Conservation (phyloP, 192 early-diverging fungal species). For the Entophlyctis luteolus region DNA sequence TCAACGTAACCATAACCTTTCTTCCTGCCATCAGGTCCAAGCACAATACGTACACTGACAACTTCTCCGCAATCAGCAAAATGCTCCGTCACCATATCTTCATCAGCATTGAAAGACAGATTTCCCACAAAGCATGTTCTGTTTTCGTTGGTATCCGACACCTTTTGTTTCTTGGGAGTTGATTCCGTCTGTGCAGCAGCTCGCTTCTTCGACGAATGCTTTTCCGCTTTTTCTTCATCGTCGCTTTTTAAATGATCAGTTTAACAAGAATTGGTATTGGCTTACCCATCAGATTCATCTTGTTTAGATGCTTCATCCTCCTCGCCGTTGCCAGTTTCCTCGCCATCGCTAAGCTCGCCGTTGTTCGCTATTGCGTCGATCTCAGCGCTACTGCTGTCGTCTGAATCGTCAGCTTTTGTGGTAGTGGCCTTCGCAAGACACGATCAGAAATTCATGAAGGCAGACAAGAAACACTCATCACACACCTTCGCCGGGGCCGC, state of each 20-base stretch:
- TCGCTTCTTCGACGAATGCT: conserved; percentile 22
- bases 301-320: conserved; percentile 1
- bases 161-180: conserved; percentile 20
- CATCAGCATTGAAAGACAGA: conserved; percentile 67
- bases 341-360: background rate
- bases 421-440: no score
- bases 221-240: background rate
- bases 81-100: conserved; percentile 57
- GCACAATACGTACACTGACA: conserved; percentile 70
- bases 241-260: background rate
- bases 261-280: background rate
- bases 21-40: conserved; percentile 65
- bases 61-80: conserved; percentile 72
- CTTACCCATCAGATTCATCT: background rate
- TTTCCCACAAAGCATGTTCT: conserved; percentile 61
- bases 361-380: background rate
- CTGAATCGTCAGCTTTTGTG: no score
- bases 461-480: no score
- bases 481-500: no score
- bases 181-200: conserved; percentile 12
- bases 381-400: no score
- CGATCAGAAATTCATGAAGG: no score
- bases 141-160: background rate
- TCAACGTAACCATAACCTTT: conserved; percentile 91
- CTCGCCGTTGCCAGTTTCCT: background rate